Base-by-base conservation (phyloP, 192 early-diverging fungal genomes). In the Cladochytrium replicatum region DNA sequence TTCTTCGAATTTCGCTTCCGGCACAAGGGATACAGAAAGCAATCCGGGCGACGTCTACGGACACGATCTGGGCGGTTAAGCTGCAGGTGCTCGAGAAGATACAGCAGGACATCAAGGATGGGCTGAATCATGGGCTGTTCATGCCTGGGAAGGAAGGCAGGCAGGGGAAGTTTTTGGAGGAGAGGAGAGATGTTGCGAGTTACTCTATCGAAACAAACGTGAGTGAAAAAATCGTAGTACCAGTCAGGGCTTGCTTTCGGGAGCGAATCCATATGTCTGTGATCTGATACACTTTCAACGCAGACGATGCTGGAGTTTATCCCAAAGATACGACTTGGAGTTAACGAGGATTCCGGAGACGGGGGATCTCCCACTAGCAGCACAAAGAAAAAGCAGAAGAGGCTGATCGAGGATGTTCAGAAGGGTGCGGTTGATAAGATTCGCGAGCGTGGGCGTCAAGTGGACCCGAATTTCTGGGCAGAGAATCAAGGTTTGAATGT, bases 341-440 rank as follows among this genome's bases (percentile, higher is more conserved):
- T 66, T 25, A 34, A 42, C 4, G 44, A 47, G 26, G 59, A 50
- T 5, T 21, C 48, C n/a, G 60, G 58, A 29, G 26, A 47, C 9
- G 62, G 61, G n/a, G 70, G 63, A 28, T 47, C 58, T 0, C 66
- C 69, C 2, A 56, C 61, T 28, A 6, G 27, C 22, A 50, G n/a
- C n/a, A n/a, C n/a, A 50, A 60, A 57, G 26, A 77, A 73, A 46
- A 73, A 70, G 41, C 74, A 77, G 54, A 77, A 73, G 32, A 64
- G 55, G 40, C 63, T 77, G 22, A 9, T 66, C 24, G 74, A 77
- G 34, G 74, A 72, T 27, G 41, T 71, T 39, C 34, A 49, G 48
- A 77, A 73, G 42, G 67, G 69, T 2, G 52, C 55, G 28, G 28
- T 68, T 13, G 74, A 77, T 24, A 67, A 63, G 29, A 48, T 71